Conservation (phyloP, 345 rosid species). For the Iberis pinnata region DNA sequence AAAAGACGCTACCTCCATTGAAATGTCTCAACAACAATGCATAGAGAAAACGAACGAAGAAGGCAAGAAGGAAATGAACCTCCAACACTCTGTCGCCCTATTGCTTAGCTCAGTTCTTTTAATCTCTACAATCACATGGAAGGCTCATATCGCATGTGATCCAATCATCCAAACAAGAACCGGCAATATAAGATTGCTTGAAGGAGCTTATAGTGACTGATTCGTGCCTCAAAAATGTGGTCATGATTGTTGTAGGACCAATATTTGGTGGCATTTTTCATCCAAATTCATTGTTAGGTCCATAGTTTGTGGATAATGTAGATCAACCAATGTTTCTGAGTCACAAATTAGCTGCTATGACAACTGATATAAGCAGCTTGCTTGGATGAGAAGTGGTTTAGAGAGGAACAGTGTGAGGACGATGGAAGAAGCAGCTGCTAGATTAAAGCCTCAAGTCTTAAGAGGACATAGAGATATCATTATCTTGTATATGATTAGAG, state of each 20-base stretch:
- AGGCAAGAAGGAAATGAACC: slow-evolving; percentile 34
- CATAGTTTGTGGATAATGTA: too few species aligned
- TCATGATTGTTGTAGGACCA: too few species aligned
- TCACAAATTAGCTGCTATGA: slow-evolving; percentile 68
- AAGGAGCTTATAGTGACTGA: too few species aligned
- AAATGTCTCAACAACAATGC: slow-evolving; percentile 37
- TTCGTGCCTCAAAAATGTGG: too few species aligned
- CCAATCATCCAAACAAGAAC: too few species aligned
- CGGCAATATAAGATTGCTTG: too few species aligned
- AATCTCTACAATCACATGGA: too few species aligned
- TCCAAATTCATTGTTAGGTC: too few species aligned
- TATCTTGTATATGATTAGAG: slow-evolving; percentile 24
- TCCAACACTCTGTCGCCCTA: slow-evolving; percentile 54
- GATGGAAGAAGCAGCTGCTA: slow-evolving; percentile 41
- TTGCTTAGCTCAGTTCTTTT: too few species aligned
- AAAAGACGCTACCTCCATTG: slow-evolving; percentile 45
- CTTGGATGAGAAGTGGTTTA: slow-evolving; percentile 81
- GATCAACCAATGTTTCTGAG: slow-evolving; percentile 52
- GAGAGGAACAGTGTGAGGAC: slow-evolving; percentile 43
- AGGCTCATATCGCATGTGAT: too few species aligned
- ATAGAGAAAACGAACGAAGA: slow-evolving; percentile 32
- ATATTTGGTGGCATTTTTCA: too few species aligned
- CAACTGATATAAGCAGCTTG: slow-evolving; percentile 73
- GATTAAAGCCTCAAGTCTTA: slow-evolving; percentile 34
- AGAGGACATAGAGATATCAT: slow-evolving; percentile 31